Evolutionary conservation across 2,329 filamentous ascomycete species (phyloP).

Genomic region (Biscogniauxia marginata): DNA sequence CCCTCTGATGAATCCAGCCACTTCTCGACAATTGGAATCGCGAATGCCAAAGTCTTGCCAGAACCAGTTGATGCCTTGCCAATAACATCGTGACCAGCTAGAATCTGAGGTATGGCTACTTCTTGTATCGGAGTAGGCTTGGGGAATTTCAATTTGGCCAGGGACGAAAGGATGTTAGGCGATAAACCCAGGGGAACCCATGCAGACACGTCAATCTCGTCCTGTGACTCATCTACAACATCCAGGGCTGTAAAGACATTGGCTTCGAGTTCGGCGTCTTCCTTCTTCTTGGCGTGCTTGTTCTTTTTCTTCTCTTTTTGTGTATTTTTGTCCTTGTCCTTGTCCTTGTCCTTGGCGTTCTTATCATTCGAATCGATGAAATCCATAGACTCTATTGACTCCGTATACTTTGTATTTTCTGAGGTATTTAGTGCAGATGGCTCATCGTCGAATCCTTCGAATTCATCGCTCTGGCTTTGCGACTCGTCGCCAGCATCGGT

Average conservation of each 20-base stretch:
- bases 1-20: constrained; percentile 58
- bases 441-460: constrained; percentile 63
- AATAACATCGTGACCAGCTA: constrained; percentile 84
- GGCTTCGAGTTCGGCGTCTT: constrained; percentile 42
- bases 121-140: constrained; percentile 81
- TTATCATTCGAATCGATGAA: constrained; percentile 1
- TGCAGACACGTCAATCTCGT: constrained; percentile 69
- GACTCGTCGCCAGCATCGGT: constrained; percentile 12
- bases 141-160: constrained; percentile 77
- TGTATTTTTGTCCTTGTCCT: constrained; percentile 22
- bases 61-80: constrained; percentile 96
- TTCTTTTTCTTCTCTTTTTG: constrained; percentile 30
- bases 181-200: constrained; percentile 79
- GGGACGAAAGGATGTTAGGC: constrained; percentile 65
- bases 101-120: constrained; percentile 75
- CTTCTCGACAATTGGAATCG: constrained; percentile 85
- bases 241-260: constrained; percentile 57
- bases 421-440: constrained; percentile 22
- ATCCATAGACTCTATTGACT: not conserved
- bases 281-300: constrained; percentile 30
- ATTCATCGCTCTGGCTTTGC: constrained; percentile 42
- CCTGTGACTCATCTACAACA: constrained; percentile 51
- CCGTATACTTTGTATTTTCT: constrained; percentile 23
- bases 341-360: constrained; percentile 16
- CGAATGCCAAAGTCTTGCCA: constrained; percentile 93